Evolutionary conservation across 371 early-diverging fungal genomes (phyloP), one percentile per base, ranked within the genome.

Genomic region (Thermomucor indicae-seudaticae): DNA sequence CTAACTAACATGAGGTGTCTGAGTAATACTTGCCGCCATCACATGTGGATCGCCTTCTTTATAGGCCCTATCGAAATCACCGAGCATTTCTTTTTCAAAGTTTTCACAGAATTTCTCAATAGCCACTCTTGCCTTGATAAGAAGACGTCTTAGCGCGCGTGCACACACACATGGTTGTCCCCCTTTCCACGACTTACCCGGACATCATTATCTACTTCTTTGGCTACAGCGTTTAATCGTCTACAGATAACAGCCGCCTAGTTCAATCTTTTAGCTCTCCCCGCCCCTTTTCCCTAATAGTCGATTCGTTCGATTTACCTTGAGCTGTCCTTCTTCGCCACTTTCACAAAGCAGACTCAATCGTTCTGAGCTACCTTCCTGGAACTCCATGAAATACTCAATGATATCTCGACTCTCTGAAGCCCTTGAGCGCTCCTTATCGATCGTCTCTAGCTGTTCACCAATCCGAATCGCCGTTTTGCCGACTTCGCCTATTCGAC

Each of bases 381-480:
- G 81, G 58, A 96, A 90, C 61, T 95, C 93, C 60, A 91, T 79
- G 65, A 90, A 96, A 67, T 88, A 91, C 47, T 86, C 89, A 42
- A 95, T 86, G 34, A 97, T 75, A 65, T 95, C 94, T 46, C 88
- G 81, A 40, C 93, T 90, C 43, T 95, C 91, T 3, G 85, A 78
- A 0, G 96, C 93, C 11, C 92, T 80, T 39, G 85, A 81, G 47
- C 92, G 69, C 55, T 96, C 95, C 57, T 88, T 91, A 61, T 95
- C 94, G 20, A 96, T 86, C 0, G 89, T 91, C 53, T 97, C 98
- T 20, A 97, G 78, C 62, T 96, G 96, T 62, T 96, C 96, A 71
- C 96, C 97, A 47, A 97, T 93, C 41, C 93, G 83, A 30, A 96
- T 86, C n/a, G 96, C 94, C 8, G 94, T 94, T 60, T 90, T 91